These are phyloP conservation scores for Neurospora sp. DNA, from an alignment of 495 filamentous ascomycete species.

Conservation along the genomic window DNA sequence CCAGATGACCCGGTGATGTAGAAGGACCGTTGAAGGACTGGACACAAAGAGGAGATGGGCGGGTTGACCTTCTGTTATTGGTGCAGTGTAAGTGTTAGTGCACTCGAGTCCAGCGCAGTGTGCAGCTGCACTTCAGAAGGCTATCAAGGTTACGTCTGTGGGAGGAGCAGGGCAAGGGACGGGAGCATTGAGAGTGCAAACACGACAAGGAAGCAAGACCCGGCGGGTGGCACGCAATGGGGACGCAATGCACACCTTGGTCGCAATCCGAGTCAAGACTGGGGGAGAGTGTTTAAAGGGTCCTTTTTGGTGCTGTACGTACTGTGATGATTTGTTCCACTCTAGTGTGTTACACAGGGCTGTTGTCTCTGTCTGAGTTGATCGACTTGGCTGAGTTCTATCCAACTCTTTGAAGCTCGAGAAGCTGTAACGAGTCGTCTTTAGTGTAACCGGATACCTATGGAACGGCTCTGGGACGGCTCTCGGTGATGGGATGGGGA, in stretches of 20 bases:
- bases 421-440: neutral
- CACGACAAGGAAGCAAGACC: neutral
- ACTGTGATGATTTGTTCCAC: neutral
- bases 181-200: neutral
- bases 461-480: neutral
- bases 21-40: neutral
- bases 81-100: neutral
- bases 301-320: neutral
- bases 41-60: neutral
- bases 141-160: neutral
- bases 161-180: neutral
- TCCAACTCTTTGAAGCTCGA: neutral
- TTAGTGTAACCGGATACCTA: neutral
- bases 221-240: slow-evolving; percentile 23
- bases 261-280: slow-evolving; percentile 14
- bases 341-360: neutral
- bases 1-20: neutral
- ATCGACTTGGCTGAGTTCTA: neutral
- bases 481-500: neutral
- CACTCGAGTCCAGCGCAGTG: neutral
- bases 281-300: slow-evolving; percentile 1
- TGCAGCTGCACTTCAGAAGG: neutral
- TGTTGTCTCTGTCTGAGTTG: neutral
- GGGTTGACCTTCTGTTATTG: neutral
- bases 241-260: slow-evolving; percentile 19